Conservation (phyloP, 2,329 filamentous ascomycete genomes). For the Neobulgaria alba region DNA sequence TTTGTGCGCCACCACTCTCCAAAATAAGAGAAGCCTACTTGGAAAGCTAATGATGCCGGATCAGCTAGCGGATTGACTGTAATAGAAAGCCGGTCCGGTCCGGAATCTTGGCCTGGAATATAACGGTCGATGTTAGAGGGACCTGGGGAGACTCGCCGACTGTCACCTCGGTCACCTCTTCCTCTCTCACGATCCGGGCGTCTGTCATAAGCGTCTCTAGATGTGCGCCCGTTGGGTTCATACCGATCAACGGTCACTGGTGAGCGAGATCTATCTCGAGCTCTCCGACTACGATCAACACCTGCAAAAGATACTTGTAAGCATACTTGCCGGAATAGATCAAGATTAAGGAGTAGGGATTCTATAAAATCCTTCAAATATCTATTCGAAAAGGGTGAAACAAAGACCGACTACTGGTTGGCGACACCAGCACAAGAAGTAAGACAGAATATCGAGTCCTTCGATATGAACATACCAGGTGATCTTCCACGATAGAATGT, state of each 20-base stretch:
- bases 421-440: conserved; percentile 1
- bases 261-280: conserved; percentile 60
- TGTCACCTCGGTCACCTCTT: conserved; percentile 36
- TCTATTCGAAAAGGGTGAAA: too few relatives aligned
- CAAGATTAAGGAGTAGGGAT: too few relatives aligned
- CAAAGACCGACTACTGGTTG: too few relatives aligned
- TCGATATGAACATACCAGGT: conserved; percentile 49
- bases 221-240: conserved; percentile 53
- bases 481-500: conserved; percentile 59
- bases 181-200: conserved; percentile 26
- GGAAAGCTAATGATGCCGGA: conserved; percentile 64
- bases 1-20: conserved; percentile 82
- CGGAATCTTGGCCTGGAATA: conserved; percentile 62
- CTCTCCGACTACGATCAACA: conserved; percentile 43
- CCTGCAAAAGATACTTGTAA: conserved; percentile 33
- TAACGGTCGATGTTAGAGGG: conserved; percentile 76
- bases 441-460: conserved; percentile 1
- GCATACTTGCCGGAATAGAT: conserved; percentile 9
- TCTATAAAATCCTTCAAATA: too few relatives aligned
- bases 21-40: conserved; percentile 80
- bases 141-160: conserved; percentile 49
- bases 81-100: conserved; percentile 35
- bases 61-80: conserved; percentile 61
- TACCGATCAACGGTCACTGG: conserved; percentile 65
- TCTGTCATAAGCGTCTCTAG: conserved; percentile 57